Evolutionary conservation across 1,284 basidiomycete genomes (phyloP), one percentile per base, ranked within the genome.

Genomic region (Anthracocystis panici-leucophaei): DNA sequence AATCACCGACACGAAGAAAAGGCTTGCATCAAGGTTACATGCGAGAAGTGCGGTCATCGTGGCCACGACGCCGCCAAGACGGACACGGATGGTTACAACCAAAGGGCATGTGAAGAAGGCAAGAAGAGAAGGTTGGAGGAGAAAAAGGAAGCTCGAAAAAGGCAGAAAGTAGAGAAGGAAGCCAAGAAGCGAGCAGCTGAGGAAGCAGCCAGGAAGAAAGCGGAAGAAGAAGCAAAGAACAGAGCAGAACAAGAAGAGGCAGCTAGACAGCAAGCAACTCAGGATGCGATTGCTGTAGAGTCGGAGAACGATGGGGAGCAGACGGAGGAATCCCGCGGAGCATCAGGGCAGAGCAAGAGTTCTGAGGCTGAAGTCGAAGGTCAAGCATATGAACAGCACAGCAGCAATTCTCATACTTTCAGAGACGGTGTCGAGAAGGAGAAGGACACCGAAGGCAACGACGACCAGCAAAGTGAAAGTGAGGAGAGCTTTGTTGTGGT

Each of bases 31-130:
- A 31, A 9, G 16, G 23, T 50, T n/a, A 51, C 35, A 1, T 58
- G 57, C 48, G 27, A 38, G 6, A 35, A 18, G 10, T 58, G 57
- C 14, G 57, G 57, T 7, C 48, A 58, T 20, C 16, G 6, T n/a
- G 57, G 57, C 9, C 57, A 58, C 23, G n/a, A 50, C 20, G 21
- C n/a, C 9, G 20, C 20, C 21, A 56, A 56, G 29, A 3, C 20
- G 3, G 42, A 35, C n/a, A 20, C 42, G 3, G 21, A 12, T 1
- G 54, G 25, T 1, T 0, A 20, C n/a, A 44, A 46, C 54, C 33
- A 35, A 29, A 42, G 20, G 5, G 25, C 29, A 18, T 56, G 54
- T 16, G n/a, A 45, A 20, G 42, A 56, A 20, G 54, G 42, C n/a
- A 56, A 46, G 54, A 42, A 21, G 54, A 35, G 18, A 29, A 33